Percentiles rank a stretch among this genome's conserved stretches.
Evolutionary conservation across 345 rosid species (phyloP).

Genomic region (Eucalyptus sp.): DNA sequence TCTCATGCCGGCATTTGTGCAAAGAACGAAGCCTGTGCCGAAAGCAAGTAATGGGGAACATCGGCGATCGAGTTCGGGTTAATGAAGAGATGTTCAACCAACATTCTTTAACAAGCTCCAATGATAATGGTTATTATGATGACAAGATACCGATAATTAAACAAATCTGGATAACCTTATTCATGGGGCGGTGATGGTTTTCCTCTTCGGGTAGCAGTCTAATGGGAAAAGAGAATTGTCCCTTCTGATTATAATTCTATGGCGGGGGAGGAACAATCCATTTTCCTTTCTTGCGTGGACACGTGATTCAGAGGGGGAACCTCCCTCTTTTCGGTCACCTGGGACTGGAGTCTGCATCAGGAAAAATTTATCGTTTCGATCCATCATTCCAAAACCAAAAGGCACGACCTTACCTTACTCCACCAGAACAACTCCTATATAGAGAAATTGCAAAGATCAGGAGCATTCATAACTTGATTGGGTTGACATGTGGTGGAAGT

Average conservation of each 20-base stretch:
- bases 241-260: neutral
- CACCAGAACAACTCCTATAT: neutral
- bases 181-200: neutral
- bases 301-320: neutral
- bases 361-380: neutral
- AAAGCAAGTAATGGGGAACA: neutral
- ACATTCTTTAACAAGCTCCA: neutral
- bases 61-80: neutral
- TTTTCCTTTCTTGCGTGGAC: neutral
- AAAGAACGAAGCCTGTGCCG: neutral
- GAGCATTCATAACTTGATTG: neutral
- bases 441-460: neutral
- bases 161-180: neutral
- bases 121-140: neutral
- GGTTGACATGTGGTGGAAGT: neutral
- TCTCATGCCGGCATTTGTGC: neutral
- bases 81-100: neutral
- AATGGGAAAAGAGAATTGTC: neutral
- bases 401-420: neutral
- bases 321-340: neutral
- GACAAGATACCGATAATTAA: neutral
- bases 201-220: neutral
- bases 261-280: neutral
- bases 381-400: neutral
- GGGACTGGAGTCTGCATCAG: neutral